Evolutionary conservation across 176 grass and related monocot genomes (phyloP).

Genomic region (Bolboschoenus planiculmis): DNA sequence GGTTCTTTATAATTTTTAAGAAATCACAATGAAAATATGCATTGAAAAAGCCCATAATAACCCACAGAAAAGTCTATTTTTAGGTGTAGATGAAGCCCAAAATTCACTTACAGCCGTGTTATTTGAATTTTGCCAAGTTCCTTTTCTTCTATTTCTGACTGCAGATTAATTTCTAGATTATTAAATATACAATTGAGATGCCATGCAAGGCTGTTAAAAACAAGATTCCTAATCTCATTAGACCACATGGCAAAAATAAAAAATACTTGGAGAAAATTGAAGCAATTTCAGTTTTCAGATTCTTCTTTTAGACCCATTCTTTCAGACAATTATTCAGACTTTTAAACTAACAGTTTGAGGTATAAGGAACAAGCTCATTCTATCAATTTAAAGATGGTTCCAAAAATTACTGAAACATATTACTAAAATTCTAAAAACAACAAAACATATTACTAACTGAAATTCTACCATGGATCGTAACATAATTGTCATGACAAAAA

Average conservation of each 20-base stretch:
- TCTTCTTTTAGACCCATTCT: neutral
- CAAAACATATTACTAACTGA: conserved; percentile 3
- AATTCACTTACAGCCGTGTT: neutral
- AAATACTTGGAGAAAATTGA: neutral
- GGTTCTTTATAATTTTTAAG: no score
- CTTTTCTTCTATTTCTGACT: neutral
- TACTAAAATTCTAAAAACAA: conserved; percentile 1
- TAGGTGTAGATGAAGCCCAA: neutral
- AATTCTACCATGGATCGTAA: neutral
- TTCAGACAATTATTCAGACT: neutral
- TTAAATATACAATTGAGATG: neutral
- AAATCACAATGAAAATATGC: neutral
- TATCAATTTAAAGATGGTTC: conserved; percentile 9
- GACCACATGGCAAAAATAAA: no score
- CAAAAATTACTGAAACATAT: conserved; percentile 1
- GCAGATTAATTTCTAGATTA: neutral
- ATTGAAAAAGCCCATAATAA: neutral
- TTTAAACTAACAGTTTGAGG: neutral
- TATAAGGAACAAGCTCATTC: conserved; percentile 14
- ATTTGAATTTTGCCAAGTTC: neutral
- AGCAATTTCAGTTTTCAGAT: neutral
- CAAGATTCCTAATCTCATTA: neutral
- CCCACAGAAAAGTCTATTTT: neutral
- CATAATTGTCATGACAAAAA: neutral
- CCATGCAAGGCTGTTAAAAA: neutral